Percentiles rank a stretch among this genome's conserved stretches.
These are phyloP conservation scores for Silene noctiflora DNA, from an alignment of 179 eudicot genomes.

Conservation along the genomic window DNA sequence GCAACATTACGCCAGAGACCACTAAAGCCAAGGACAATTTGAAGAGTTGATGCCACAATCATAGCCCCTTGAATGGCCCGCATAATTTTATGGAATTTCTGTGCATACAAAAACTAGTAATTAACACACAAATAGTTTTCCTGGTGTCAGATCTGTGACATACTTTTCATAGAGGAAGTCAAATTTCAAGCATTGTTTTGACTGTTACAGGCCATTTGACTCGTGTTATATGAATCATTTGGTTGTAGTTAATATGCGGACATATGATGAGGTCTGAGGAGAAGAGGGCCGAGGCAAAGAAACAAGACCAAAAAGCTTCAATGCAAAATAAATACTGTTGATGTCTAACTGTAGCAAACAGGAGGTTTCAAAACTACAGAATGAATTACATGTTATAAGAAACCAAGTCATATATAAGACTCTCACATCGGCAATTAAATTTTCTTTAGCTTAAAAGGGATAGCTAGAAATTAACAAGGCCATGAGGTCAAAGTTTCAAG, in stretches of 20 bases:
- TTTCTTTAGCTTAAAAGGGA: neutral
- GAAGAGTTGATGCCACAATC: conserved; percentile 89
- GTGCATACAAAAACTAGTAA: conserved; percentile 21
- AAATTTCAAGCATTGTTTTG: neutral
- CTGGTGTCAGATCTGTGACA: neutral
- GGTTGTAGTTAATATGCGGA: neutral
- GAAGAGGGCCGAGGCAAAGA: neutral
- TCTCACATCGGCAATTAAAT: no score
- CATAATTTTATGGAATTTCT: conserved; percentile 83
- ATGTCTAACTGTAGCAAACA: neutral
- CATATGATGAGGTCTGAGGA: neutral
- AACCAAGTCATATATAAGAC: neutral
- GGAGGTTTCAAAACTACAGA: neutral
- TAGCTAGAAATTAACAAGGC: conserved; percentile 7
- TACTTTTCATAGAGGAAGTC: neutral
- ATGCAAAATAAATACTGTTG: neutral
- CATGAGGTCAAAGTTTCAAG: neutral
- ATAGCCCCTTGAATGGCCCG: conserved; percentile 92
- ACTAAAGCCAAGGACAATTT: conserved; percentile 92
- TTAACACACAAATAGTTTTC: neutral
- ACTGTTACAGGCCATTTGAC: neutral
- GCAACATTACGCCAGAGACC: conserved; percentile 98
- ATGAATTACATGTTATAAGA: neutral
- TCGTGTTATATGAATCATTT: neutral
- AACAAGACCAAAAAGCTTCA: neutral